A percentile compares a stretch with the other conserved stretches of the same genome.
phyloP scores from a whole-genome alignment of 495 filamentous ascomycete species.

The Neohortaea acidophila region DNA sequence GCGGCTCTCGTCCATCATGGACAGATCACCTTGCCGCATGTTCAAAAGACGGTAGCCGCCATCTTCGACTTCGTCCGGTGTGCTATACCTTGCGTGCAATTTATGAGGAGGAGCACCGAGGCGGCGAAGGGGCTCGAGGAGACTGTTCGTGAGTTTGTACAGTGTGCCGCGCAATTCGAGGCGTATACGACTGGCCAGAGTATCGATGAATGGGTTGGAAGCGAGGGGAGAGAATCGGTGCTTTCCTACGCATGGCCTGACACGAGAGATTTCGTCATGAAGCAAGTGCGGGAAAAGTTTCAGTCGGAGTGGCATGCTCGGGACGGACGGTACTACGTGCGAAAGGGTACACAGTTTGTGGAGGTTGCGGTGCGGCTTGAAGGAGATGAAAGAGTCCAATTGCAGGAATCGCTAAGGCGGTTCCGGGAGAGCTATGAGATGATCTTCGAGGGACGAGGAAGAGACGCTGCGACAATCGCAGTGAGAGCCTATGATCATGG shows the following conservation, averaged over 20 bases:
- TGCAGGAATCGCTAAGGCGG: slow-evolving; percentile 14
- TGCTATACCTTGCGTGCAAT: slow-evolving; percentile 1
- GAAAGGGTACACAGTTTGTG: slow-evolving; percentile 20
- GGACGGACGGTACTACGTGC: slow-evolving; percentile 25
- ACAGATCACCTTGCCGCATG: slow-evolving; percentile 29
- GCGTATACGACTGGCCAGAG: no score
- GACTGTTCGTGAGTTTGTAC: not conserved
- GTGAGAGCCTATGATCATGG: no score
- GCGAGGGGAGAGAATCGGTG: not conserved
- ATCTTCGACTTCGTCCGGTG: slow-evolving; percentile 31
- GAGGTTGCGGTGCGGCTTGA: slow-evolving; percentile 26
- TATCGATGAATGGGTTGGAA: no score
- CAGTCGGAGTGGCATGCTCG: slow-evolving; percentile 24
- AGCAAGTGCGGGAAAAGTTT: slow-evolving; percentile 23
- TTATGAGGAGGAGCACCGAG: not conserved
- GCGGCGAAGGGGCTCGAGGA: not conserved
- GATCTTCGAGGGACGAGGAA: slow-evolving; percentile 1
- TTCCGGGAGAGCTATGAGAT: slow-evolving; percentile 12
- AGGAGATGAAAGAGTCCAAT: slow-evolving; percentile 22
- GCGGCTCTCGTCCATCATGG: slow-evolving; percentile 22
- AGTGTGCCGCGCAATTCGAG: no score
- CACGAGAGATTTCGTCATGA: slow-evolving; percentile 18
- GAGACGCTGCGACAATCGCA: no score
- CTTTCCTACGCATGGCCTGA: slow-evolving; percentile 5
- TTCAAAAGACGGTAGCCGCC: slow-evolving; percentile 27